Evolutionary conservation across 2,329 filamentous ascomycete species (phyloP), one percentile per base, ranked within the genome.

Genomic region (Alternaria sp.): DNA sequence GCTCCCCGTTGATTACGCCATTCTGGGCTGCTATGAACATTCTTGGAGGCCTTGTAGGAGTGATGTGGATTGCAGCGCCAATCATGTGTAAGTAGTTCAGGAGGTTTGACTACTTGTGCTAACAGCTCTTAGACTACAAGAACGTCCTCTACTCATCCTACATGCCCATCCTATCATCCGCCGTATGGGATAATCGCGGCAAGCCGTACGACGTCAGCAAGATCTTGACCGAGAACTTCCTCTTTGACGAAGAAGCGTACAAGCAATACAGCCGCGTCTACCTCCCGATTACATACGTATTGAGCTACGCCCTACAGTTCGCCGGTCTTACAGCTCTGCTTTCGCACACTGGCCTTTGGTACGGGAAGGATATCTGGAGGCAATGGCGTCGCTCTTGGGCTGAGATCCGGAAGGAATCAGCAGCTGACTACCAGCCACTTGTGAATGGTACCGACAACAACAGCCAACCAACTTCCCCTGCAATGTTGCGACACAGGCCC

Each of bases 11-110:
- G 7, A 85, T 96, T 15, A 93, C 93, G 0, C 93, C 93, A 0
- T 96, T 95, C 79, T 93, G 93, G 92, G 91, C 92, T 44, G 90
- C 92, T 9, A 88, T 94, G 80, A 96, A 96, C 73, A 92, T 96
- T 40, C 88, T 96, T 26, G 91, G 90, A 61, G 93, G 92, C 6
- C 83, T 96, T 54, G 88, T 93, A 3, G 81, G 93, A 51, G 91
- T 96, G 56, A 95, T 96, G 90, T 96, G 92, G 92, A 87, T 95
- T 58, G 80, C 92, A 30, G 92, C 92, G 1, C 92, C 93, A 0
- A 86, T 95, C 36, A 86, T 93, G 72, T 95, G 83, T 85, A 77
- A 64, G 81, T 71, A 25, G 17, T 40, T 6, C 12, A 40, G 17
- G 4, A 32, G 6, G 4, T 13, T 19, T 5, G 6, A 10, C 30